These are phyloP conservation scores for Thozetella sp. DNA, from an alignment of 495 filamentous ascomycete genomes.

Conservation along the genomic window DNA sequence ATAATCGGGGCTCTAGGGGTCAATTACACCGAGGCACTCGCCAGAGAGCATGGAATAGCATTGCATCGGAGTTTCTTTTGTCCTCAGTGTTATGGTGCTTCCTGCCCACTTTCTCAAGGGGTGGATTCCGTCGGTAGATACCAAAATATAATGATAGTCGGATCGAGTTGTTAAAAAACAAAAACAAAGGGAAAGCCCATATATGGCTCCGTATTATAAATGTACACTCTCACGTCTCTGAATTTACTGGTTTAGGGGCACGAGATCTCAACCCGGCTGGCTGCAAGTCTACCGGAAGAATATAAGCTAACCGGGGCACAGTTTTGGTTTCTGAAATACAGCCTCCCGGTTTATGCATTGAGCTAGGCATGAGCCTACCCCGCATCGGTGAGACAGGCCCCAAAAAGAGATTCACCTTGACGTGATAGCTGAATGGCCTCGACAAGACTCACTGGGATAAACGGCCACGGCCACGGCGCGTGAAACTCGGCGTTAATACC, in stretches of 20 bases:
- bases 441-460: too few relatives aligned
- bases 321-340: neutral
- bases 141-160: too few relatives aligned
- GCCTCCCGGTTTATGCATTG: neutral
- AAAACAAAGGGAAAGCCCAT: too few relatives aligned
- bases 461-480: too few relatives aligned
- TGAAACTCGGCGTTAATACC: too few relatives aligned
- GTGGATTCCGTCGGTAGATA: too few relatives aligned
- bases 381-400: neutral
- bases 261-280: neutral
- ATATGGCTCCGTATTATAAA: too few relatives aligned
- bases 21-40: neutral
- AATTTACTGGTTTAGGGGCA: too few relatives aligned
- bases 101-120: too few relatives aligned
- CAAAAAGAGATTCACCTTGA: neutral
- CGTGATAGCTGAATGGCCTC: too few relatives aligned
- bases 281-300: neutral
- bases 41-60: neutral
- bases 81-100: neutral
- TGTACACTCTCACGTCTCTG: too few relatives aligned
- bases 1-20: neutral
- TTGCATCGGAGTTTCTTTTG: conserved; percentile 3
- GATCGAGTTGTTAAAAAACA: too few relatives aligned
- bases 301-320: neutral
- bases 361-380: neutral